These are phyloP conservation scores for Gentiana dahurica DNA, from an alignment of 257 asterid genomes.

Conservation along the genomic window DNA sequence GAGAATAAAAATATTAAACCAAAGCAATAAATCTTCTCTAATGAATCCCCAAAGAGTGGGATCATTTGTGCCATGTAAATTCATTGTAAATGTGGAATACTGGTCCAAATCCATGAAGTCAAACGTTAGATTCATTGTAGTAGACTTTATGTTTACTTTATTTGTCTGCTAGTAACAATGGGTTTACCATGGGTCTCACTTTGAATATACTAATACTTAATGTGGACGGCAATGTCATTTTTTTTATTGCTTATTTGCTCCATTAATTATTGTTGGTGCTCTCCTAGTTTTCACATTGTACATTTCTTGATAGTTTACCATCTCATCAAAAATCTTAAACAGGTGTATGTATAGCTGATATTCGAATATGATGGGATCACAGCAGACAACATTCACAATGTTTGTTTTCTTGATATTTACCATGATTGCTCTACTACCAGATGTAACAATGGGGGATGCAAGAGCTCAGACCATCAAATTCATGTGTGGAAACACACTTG, in stretches of 20 bases:
- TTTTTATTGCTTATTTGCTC: not conserved
- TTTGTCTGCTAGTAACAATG: not conserved
- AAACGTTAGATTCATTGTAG: not conserved
- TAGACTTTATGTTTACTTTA: not conserved
- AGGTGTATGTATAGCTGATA: not conserved
- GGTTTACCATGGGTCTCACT: conserved; percentile 1
- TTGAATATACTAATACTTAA: not conserved
- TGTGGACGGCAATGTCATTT: not conserved
- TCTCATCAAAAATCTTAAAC: not conserved
- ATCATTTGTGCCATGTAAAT: too few relatives aligned
- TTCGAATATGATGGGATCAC: conserved; percentile 18
- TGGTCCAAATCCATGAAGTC: not conserved
- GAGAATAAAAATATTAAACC: not conserved
- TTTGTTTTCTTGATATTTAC: conserved; percentile 7
- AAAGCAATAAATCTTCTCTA: not conserved
- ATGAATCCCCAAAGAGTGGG: too few relatives aligned
- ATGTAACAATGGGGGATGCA: conserved; percentile 36
- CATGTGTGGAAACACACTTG: conserved; percentile 30
- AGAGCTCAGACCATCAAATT: conserved; percentile 42
- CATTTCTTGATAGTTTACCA: not conserved
- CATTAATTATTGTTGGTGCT: not conserved
- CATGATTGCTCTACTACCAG: conserved; percentile 30
- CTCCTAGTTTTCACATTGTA: not conserved
- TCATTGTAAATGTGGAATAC: not conserved
- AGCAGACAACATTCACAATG: conserved; percentile 7